phyloP scores from a whole-genome alignment of 345 rosid genomes.

The Citrus unshiu region DNA sequence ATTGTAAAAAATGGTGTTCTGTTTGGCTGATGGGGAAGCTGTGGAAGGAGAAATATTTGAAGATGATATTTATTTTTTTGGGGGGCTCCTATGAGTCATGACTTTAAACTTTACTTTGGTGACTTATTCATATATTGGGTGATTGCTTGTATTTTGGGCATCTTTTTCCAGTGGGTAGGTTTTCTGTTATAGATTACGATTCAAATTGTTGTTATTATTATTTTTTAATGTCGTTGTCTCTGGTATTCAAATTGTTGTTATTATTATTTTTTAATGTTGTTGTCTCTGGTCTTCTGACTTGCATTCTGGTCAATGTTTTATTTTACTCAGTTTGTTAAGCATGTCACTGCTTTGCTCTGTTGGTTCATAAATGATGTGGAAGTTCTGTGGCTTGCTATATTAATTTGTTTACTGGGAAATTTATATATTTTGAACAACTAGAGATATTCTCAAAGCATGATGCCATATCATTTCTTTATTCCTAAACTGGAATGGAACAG shows the following conservation, averaged over 20 bases:
- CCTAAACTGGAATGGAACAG: background rate
- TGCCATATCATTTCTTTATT: background rate
- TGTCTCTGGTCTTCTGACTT: background rate
- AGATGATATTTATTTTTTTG: background rate
- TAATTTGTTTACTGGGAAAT: background rate
- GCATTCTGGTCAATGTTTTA: background rate
- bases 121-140: background rate
- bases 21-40: background rate
- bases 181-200: background rate
- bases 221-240: background rate
- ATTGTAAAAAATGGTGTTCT: background rate
- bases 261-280: background rate
- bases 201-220: background rate
- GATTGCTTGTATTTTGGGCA: background rate
- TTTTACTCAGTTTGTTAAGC: background rate
- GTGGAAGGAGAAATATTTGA: background rate
- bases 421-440: background rate
- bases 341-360: background rate
- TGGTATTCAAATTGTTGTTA: background rate
- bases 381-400: background rate
- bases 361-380: background rate
- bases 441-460: background rate
- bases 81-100: background rate
- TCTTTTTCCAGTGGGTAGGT: background rate
- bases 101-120: background rate